These are phyloP conservation scores for Trichoderma guizhouense DNA, from an alignment of 2,329 filamentous ascomycete species.

Conservation along the genomic window DNA sequence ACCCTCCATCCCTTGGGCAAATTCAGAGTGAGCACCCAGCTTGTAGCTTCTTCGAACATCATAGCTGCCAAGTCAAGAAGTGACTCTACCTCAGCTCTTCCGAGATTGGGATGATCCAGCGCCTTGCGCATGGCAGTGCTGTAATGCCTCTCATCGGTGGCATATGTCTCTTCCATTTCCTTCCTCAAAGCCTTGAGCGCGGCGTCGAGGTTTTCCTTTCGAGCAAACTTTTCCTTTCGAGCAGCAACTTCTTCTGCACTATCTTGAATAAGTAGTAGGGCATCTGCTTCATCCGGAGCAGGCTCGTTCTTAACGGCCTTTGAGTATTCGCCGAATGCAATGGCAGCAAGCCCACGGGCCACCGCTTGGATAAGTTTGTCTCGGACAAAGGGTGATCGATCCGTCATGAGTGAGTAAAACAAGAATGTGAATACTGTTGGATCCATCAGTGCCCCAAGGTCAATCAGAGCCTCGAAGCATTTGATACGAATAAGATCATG, in stretches of 20 bases:
- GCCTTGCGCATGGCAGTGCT: constrained; percentile 44
- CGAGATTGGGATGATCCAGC: constrained; percentile 38
- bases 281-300: constrained; percentile 35
- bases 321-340: constrained; percentile 60
- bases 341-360: constrained; percentile 56
- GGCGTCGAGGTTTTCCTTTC: constrained; percentile 59
- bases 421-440: constrained; percentile 54
- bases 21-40: constrained; percentile 41
- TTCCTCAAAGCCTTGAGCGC: constrained; percentile 45
- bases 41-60: constrained; percentile 45
- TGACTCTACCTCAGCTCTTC: constrained; percentile 41
- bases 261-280: constrained; percentile 42
- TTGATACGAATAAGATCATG: constrained; percentile 62
- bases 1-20: constrained; percentile 42
- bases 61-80: constrained; percentile 44
- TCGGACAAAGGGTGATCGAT: constrained; percentile 62
- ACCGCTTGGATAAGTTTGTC: constrained; percentile 58
- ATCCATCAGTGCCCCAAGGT: constrained; percentile 59
- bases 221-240: constrained; percentile 59
- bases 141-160: constrained; percentile 37
- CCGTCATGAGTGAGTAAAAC: constrained; percentile 56
- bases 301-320: constrained; percentile 43
- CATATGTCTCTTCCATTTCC: constrained; percentile 44
- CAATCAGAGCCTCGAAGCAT: constrained; percentile 61
- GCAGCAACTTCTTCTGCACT: constrained; percentile 53